A percentile compares a stretch with the other conserved stretches of the same genome.
Evolutionary conservation across 108 stramenopile species (phyloP).

Genomic region (Nitzschia putrida): DNA sequence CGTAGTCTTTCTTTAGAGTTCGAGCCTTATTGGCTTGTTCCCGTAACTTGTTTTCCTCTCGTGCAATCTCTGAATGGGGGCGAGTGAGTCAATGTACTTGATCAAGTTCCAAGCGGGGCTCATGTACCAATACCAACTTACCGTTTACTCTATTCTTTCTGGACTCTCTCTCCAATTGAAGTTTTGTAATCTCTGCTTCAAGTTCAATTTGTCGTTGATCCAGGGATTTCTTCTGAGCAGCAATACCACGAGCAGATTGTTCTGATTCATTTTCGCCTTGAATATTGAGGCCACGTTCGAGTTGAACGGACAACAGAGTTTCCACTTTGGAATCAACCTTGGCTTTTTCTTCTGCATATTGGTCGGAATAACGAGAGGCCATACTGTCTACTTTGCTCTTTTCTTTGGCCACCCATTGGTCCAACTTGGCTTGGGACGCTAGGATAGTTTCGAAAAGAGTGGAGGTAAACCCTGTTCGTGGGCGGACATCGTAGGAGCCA

Average conservation of each 20-base stretch:
- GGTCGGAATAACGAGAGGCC: conserved; percentile 42
- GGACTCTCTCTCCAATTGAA: conserved; percentile 22
- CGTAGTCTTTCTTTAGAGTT: conserved; percentile 27
- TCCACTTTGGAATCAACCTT: conserved; percentile 29
- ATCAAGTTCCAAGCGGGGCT: not conserved
- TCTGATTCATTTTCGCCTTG: conserved; percentile 6
- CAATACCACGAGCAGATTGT: conserved; percentile 23
- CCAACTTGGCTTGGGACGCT: conserved; percentile 23
- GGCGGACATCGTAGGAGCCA: conserved; percentile 9
- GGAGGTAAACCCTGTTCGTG: conserved; percentile 28
- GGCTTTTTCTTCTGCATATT: conserved; percentile 28
- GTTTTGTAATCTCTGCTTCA: conserved; percentile 23
- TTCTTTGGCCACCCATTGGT: conserved; percentile 33
- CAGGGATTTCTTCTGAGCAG: conserved; percentile 8
- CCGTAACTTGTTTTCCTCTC: conserved; percentile 32
- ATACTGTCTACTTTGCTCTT: conserved; percentile 45
- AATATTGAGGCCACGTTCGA: conserved; percentile 33
- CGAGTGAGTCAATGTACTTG: not conserved
- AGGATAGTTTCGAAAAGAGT: conserved; percentile 26
- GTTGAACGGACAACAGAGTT: conserved; percentile 27
- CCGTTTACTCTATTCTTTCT: conserved; percentile 34
- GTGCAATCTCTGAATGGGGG: conserved; percentile 12
- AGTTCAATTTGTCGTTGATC: conserved; percentile 14
- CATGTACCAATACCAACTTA: not conserved
- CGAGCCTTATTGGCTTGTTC: conserved; percentile 31